Conservation (phyloP, 2,329 filamentous ascomycete species). For the Penicillium olsonii region DNA sequence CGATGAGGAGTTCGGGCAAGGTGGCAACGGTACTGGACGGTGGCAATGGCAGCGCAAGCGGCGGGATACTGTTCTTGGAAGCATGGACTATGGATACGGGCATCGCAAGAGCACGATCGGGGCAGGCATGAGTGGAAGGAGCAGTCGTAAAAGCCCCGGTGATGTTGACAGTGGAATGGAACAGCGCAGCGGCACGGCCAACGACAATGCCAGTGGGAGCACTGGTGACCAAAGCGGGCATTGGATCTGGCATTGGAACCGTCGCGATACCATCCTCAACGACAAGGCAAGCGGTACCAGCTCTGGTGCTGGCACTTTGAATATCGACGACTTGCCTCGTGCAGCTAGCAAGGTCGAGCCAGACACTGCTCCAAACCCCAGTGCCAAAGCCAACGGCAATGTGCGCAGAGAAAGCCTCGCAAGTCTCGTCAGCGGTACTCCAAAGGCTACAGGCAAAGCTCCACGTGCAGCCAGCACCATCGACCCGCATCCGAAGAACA, state of each 20-base stretch:
- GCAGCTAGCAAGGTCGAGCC: neutral
- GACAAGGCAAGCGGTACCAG: neutral
- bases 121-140: neutral
- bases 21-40: constrained; percentile 1
- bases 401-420: constrained; percentile 5
- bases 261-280: neutral
- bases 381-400: neutral
- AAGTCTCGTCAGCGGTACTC: constrained; percentile 6
- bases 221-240: constrained; percentile 4
- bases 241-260: constrained; percentile 12
- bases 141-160: neutral
- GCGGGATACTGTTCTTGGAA: constrained; percentile 4
- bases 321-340: neutral
- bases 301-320: neutral
- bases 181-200: neutral
- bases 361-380: neutral
- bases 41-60: constrained; percentile 8
- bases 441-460: neutral
- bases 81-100: constrained; percentile 4
- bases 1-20: neutral
- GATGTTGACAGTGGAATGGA: neutral
- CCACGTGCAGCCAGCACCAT: constrained; percentile 1
- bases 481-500: constrained; percentile 2
- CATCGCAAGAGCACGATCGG: constrained; percentile 4
- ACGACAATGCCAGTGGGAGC: constrained; percentile 6